Evolutionary conservation across 1,139 yeast species (phyloP), one percentile per base, ranked within the genome.

Genomic region (Hyphopichia khmerensis): DNA sequence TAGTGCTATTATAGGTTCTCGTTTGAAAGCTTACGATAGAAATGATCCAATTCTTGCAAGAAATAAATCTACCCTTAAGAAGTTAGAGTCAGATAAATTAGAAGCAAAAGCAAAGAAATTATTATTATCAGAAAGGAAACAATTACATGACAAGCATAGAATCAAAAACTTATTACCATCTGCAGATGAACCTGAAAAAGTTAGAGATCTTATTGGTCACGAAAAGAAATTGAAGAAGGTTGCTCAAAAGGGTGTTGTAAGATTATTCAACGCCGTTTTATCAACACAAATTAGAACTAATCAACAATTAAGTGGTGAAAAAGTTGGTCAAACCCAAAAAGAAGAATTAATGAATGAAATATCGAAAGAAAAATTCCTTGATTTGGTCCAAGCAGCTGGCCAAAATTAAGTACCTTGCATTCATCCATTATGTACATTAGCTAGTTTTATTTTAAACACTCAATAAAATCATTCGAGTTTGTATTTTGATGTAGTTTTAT

Each of bases 241-340:
- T 29, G 98, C 98, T 0, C 97, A 93, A 65, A 78, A 85, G 55
- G 99, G 99, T 69, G 98, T 90, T 15, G 95, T 93, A 16, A 82
- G 86, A 56, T 73, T 93, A 47, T 90, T 93, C 65, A 93, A 93
- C 61, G 98, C 97, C 2, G 85, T 93, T 27, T 75, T 90, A 56
- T 78, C 88, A 34, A 86, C 96, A 1, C 99, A 95, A 64, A 74
- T 80, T 19, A 77, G 72, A 50, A 80, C 91, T 14, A 60, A 48
- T 35, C 69, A 68, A 42, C 77, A 71, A 40, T 46, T 70, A 2
- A 64, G 67, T 16, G 61, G 65, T 15, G 78, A 72, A 38, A 63
- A 64, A 30, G 56, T 64, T 43, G 64, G 72, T 44, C 70, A 71
- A 18, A 59, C 65, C 16, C 64, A 69, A 47, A 75, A 73, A 56